phyloP scores from a whole-genome alignment of 129 eudicot species.

The Artemisia tridentata region DNA sequence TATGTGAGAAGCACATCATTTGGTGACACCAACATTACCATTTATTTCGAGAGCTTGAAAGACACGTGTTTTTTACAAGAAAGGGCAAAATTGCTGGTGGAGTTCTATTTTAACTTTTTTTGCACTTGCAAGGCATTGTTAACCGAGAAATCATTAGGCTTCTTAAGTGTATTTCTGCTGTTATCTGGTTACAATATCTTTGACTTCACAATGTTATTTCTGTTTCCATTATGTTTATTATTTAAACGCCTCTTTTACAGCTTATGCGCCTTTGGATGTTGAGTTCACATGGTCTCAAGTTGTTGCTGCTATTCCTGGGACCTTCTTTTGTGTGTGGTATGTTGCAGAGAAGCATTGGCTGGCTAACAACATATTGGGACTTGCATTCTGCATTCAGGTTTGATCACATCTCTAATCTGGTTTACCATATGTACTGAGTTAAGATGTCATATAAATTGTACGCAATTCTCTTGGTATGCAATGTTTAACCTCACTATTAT shows the following conservation, averaged over 20 bases:
- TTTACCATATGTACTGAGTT: neutral
- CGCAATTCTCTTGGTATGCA: too few relatives aligned
- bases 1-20: neutral
- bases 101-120: neutral
- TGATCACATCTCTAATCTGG: constrained; percentile 2
- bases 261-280: constrained; percentile 70
- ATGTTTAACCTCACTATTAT: too few relatives aligned
- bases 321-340: constrained; percentile 97
- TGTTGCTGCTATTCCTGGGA: constrained; percentile 92
- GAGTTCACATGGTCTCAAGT: constrained; percentile 95
- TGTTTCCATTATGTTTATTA: constrained; percentile 13
- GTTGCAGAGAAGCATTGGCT: constrained; percentile 98
- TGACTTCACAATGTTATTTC: neutral
- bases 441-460: too few relatives aligned
- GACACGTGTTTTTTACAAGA: too few relatives aligned
- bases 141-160: neutral
- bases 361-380: constrained; percentile 92
- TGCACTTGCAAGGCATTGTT: constrained; percentile 6
- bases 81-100: neutral
- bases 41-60: neutral
- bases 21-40: neutral
- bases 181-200: constrained; percentile 6
- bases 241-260: constrained; percentile 15
- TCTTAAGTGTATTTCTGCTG: constrained; percentile 6
- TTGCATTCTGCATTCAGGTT: constrained; percentile 98